A percentile compares a stretch with the other conserved stretches of the same genome.
phyloP scores from a whole-genome alignment of 495 filamentous ascomycete genomes.

The Podospora conica region DNA sequence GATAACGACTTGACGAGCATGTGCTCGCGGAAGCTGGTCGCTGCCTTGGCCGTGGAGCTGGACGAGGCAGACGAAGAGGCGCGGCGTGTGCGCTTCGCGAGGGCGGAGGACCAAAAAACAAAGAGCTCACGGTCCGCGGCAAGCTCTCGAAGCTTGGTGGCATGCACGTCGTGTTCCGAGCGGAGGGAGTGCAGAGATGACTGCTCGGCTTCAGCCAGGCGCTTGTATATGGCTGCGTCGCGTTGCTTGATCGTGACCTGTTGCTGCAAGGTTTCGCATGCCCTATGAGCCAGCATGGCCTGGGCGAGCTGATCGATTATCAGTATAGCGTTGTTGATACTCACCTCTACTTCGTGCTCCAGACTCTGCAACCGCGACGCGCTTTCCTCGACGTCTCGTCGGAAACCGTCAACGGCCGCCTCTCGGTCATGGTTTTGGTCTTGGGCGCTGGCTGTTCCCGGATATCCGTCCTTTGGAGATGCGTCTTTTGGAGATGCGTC shows the following conservation, averaged over 20 bases:
- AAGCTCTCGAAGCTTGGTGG: background rate
- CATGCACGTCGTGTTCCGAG: background rate
- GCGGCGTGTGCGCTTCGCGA: background rate
- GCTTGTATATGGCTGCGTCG: background rate
- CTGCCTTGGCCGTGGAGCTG: background rate
- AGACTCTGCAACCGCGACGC: background rate
- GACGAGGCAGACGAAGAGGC: background rate
- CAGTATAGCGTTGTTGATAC: background rate
- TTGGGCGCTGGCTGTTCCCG: background rate
- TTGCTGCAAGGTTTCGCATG: background rate
- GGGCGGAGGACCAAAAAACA: background rate
- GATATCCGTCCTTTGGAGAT: background rate
- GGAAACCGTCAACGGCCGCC: background rate
- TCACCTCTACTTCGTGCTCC: background rate
- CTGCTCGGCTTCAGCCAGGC: background rate
- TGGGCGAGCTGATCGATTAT: background rate
- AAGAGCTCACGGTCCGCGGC: background rate
- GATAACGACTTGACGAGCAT: conserved; percentile 8
- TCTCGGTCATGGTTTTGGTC: background rate
- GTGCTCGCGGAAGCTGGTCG: background rate
- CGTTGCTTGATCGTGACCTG: background rate
- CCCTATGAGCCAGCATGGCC: background rate
- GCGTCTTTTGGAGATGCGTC: no score
- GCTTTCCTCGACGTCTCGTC: background rate
- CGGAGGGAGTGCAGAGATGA: background rate